These are phyloP conservation scores for Parathielavia hyrcaniae DNA, from an alignment of 495 filamentous ascomycete species.

Conservation along the genomic window DNA sequence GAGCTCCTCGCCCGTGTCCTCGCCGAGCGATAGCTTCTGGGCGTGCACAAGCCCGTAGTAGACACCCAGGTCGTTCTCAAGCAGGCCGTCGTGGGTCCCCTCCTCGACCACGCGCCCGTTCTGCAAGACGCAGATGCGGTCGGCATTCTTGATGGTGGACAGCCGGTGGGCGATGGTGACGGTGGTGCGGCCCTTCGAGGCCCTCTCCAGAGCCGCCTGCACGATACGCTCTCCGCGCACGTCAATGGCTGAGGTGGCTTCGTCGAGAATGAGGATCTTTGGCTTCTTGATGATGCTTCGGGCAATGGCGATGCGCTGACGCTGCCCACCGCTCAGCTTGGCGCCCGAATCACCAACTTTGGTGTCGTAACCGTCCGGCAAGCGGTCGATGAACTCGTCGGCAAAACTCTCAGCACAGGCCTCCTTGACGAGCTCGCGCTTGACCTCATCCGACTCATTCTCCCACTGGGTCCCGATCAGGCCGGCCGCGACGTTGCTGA, in stretches of 20 bases:
- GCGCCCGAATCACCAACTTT: slow-evolving; percentile 46
- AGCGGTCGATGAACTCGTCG: slow-evolving; percentile 52
- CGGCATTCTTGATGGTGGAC: slow-evolving; percentile 62
- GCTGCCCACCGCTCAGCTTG: slow-evolving; percentile 50
- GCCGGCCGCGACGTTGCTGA: slow-evolving; percentile 56
- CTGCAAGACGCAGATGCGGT: slow-evolving; percentile 65
- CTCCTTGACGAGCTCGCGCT: slow-evolving; percentile 48
- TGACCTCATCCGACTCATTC: slow-evolving; percentile 45
- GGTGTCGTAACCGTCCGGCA: slow-evolving; percentile 59
- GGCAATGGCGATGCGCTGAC: slow-evolving; percentile 68
- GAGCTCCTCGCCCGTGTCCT: slow-evolving; percentile 23
- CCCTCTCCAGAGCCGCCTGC: slow-evolving; percentile 61
- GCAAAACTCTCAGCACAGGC: slow-evolving; percentile 55
- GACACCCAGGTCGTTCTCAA: slow-evolving; percentile 48
- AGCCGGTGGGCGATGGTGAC: slow-evolving; percentile 74
- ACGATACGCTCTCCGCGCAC: slow-evolving; percentile 61
- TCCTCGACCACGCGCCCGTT: slow-evolving; percentile 53
- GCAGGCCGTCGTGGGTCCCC: slow-evolving; percentile 62
- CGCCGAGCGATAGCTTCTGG: slow-evolving; percentile 43
- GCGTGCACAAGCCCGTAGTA: slow-evolving; percentile 50
- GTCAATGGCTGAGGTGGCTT: slow-evolving; percentile 76
- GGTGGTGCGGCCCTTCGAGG: slow-evolving; percentile 63
- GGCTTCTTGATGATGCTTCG: slow-evolving; percentile 66
- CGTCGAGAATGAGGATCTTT: slow-evolving; percentile 73
- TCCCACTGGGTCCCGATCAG: slow-evolving; percentile 55